phyloP scores from a whole-genome alignment of 2,329 filamentous ascomycete species.

The Pseudogymnoascus sp. region DNA sequence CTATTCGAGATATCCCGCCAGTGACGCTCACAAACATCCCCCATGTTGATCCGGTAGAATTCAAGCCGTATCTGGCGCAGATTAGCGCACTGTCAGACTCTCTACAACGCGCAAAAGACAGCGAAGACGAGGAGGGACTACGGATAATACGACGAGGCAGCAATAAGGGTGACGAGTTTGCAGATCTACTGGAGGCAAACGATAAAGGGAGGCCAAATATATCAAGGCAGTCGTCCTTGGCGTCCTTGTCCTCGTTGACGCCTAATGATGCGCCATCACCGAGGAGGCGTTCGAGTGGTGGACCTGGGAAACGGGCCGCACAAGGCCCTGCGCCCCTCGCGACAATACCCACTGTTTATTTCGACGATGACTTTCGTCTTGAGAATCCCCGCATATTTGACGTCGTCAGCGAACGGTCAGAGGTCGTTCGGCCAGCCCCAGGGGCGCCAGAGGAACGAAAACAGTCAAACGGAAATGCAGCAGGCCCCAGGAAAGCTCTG shows the following conservation, averaged over 20 bases:
- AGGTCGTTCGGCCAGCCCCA: conserved; percentile 70
- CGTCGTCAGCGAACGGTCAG: conserved; percentile 88
- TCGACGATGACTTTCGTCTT: conserved; percentile 87
- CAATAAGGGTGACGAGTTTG: conserved; percentile 31
- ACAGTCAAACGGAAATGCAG: conserved; percentile 46
- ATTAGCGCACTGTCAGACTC: conserved; percentile 85
- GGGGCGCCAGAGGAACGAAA: conserved; percentile 45
- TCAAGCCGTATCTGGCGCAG: conserved; percentile 75
- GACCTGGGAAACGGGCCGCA: conserved; percentile 44
- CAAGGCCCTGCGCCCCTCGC: conserved; percentile 78
- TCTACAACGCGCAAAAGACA: conserved; percentile 73
- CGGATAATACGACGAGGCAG: conserved; percentile 24
- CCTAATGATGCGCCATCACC: conserved; percentile 21
- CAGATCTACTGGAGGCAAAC: conserved; percentile 29
- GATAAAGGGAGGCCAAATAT: conserved; percentile 19
- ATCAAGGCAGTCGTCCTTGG: conserved; percentile 33
- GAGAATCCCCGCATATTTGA: conserved; percentile 97
- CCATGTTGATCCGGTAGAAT: conserved; percentile 69
- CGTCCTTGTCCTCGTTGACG: conserved; percentile 31
- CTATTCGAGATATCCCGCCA: conserved; percentile 81
- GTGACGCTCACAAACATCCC: conserved; percentile 84
- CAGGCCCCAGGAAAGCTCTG: conserved; percentile 69
- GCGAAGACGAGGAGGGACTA: conserved; percentile 52
- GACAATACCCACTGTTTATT: conserved; percentile 88
- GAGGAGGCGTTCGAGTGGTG: conserved; percentile 43